These are phyloP conservation scores for Hibiscus tridactylites DNA, from an alignment of 345 rosid genomes.

Conservation along the genomic window DNA sequence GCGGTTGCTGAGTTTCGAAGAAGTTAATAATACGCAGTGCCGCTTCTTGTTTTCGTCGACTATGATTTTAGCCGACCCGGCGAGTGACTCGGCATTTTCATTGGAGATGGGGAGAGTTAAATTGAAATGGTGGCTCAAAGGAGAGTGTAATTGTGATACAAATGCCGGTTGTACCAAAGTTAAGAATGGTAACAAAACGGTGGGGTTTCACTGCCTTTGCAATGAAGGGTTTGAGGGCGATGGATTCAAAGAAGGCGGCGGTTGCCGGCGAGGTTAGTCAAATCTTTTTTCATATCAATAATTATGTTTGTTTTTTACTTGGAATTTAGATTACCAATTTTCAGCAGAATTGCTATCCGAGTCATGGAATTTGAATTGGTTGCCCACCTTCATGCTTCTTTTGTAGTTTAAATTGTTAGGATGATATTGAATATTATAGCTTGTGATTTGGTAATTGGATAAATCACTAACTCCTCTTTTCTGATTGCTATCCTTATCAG, in stretches of 20 bases:
- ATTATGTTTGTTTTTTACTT: background rate
- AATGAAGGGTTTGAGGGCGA: constrained; percentile 42
- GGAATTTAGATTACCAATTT: background rate
- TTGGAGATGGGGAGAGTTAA: constrained; percentile 42
- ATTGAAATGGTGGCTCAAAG: constrained; percentile 74
- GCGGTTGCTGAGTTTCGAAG: constrained; percentile 17
- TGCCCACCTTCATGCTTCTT: background rate
- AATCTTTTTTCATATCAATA: background rate
- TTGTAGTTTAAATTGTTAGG: background rate
- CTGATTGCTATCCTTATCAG: constrained; percentile 11
- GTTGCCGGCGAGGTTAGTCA: constrained; percentile 72
- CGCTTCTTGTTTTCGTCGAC: constrained; percentile 40
- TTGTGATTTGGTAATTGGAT: background rate
- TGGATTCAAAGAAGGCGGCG: constrained; percentile 37
- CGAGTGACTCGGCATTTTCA: constrained; percentile 12
- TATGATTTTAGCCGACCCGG: constrained; percentile 21
- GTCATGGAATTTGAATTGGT: background rate
- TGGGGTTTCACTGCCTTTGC: constrained; percentile 50
- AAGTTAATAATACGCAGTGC: constrained; percentile 27
- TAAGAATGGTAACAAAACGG: background rate
- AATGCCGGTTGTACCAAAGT: constrained; percentile 21
- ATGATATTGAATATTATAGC: background rate
- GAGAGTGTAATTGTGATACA: constrained; percentile 26
- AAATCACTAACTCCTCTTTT: constrained; percentile 11
- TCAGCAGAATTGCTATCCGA: background rate